These are phyloP conservation scores for Atkinsonella texensis DNA, from an alignment of 2,329 filamentous ascomycete genomes.

Conservation along the genomic window DNA sequence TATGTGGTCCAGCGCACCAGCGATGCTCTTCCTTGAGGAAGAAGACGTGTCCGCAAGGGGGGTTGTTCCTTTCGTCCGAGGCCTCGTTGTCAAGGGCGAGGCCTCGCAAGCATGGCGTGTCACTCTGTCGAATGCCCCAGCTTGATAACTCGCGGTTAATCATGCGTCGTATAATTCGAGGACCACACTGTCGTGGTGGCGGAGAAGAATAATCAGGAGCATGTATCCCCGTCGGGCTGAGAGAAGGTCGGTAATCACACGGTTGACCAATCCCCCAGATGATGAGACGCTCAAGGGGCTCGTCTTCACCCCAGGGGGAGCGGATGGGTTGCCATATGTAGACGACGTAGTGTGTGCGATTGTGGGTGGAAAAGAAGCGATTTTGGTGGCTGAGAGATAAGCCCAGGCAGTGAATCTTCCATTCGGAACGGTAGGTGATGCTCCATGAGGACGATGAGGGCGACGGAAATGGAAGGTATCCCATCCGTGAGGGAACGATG, in stretches of 20 bases:
- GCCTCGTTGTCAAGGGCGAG: conserved; percentile 35
- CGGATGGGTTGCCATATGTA: conserved; percentile 51
- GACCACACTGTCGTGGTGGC: conserved; percentile 14
- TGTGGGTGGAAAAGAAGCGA: conserved; percentile 52
- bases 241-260: conserved; percentile 36
- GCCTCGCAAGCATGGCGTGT: conserved; percentile 35
- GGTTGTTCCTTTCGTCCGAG: not conserved
- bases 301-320: conserved; percentile 41
- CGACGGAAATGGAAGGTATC: not conserved
- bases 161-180: conserved; percentile 36
- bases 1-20: conserved; percentile 18
- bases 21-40: conserved; percentile 24
- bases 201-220: conserved; percentile 14
- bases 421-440: conserved; percentile 43
- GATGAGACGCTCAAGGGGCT: conserved; percentile 43
- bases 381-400: conserved; percentile 41
- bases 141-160: conserved; percentile 38
- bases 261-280: conserved; percentile 46
- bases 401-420: conserved; percentile 46
- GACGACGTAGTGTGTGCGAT: conserved; percentile 44
- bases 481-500: not conserved
- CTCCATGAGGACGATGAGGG: conserved; percentile 1
- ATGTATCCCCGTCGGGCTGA: conserved; percentile 31
- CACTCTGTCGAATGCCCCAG: conserved; percentile 40
- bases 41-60: conserved; percentile 31